Percentiles rank a stretch among this genome's conserved stretches.
phyloP scores from a whole-genome alignment of 768 basidiomycete species.

The Leccinum truebloodii region DNA sequence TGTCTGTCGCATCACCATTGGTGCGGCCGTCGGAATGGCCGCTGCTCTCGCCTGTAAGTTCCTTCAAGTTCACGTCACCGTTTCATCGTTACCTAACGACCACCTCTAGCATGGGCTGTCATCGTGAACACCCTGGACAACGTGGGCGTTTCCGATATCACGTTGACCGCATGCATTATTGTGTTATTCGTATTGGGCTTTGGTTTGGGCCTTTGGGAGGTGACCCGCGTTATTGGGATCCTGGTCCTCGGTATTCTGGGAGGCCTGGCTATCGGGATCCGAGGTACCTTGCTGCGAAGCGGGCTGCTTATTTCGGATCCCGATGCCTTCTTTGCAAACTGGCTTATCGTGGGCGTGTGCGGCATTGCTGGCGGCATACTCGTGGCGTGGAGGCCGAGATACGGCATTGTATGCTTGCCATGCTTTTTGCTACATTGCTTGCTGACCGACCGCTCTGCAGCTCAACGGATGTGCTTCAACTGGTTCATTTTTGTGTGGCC shows the following conservation, averaged over 20 bases:
- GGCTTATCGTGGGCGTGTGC: constrained; percentile 51
- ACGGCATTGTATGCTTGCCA: constrained; percentile 46
- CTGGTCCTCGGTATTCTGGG: constrained; percentile 49
- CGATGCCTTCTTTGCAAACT: constrained; percentile 44
- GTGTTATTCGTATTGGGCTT: constrained; percentile 53
- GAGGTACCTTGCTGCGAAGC: constrained; percentile 50
- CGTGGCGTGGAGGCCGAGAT: constrained; percentile 47
- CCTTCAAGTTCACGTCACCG: not conserved
- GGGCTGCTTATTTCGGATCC: constrained; percentile 47
- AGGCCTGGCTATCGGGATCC: constrained; percentile 58
- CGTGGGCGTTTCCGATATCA: constrained; percentile 50
- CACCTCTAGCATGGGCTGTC: constrained; percentile 57
- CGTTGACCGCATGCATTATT: constrained; percentile 50
- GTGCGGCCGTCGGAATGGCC: constrained; percentile 54
- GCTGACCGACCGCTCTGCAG: constrained; percentile 29
- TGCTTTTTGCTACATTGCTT: not conserved
- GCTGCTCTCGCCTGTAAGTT: constrained; percentile 45
- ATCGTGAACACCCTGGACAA: constrained; percentile 55
- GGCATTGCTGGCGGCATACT: constrained; percentile 44
- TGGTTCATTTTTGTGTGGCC: constrained; percentile 58
- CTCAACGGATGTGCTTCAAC: constrained; percentile 52
- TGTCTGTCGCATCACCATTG: constrained; percentile 57
- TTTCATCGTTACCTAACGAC: not conserved
- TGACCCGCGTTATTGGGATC: constrained; percentile 50
- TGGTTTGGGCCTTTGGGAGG: constrained; percentile 51